phyloP scores from a whole-genome alignment of 2,329 filamentous ascomycete species.

The Fusarium caatingaense region DNA sequence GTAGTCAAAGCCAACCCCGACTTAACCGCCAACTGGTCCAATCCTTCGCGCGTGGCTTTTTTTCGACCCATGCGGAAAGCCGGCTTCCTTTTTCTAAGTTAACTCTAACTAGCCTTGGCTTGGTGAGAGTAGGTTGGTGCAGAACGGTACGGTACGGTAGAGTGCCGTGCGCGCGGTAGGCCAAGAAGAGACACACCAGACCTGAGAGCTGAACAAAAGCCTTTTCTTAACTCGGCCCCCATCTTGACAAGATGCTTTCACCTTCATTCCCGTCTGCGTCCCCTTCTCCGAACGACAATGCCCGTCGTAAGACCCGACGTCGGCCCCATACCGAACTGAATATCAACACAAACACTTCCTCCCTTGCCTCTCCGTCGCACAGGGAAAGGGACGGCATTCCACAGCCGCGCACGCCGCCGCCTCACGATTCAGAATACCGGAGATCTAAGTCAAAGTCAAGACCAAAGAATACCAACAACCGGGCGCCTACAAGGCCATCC shows the following conservation, averaged over 20 bases:
- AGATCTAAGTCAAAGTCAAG: slow-evolving; percentile 27
- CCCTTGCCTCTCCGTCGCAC: slow-evolving; percentile 39
- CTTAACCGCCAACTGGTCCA: slow-evolving; percentile 36
- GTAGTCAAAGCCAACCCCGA: slow-evolving; percentile 18
- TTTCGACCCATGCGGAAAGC: slow-evolving; percentile 37
- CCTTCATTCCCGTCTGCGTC: slow-evolving; percentile 27
- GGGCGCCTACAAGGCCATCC: slow-evolving; percentile 43
- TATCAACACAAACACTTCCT: slow-evolving; percentile 42
- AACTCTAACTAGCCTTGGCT: slow-evolving; percentile 30
- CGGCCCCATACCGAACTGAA: slow-evolving; percentile 42
- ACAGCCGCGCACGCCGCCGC: slow-evolving; percentile 40
- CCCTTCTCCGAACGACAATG: slow-evolving; percentile 42
- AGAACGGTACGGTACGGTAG: slow-evolving; percentile 4
- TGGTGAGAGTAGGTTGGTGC: slow-evolving; percentile 21
- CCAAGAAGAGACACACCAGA: slow-evolving; percentile 9
- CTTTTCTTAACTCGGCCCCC: slow-evolving; percentile 31
- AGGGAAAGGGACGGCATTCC: slow-evolving; percentile 39
- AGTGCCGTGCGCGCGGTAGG: slow-evolving; percentile 26
- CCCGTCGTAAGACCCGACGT: slow-evolving; percentile 42
- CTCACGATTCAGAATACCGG: slow-evolving; percentile 27
- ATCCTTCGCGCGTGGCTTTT: slow-evolving; percentile 40
- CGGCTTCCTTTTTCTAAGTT: slow-evolving; percentile 36
- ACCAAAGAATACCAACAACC: slow-evolving; percentile 38
- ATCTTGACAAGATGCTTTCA: slow-evolving; percentile 36
- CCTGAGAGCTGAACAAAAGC: slow-evolving; percentile 30